Evolutionary conservation across 2,329 filamentous ascomycete species (phyloP).

Genomic region (Dactylonectria macrodidyma): DNA sequence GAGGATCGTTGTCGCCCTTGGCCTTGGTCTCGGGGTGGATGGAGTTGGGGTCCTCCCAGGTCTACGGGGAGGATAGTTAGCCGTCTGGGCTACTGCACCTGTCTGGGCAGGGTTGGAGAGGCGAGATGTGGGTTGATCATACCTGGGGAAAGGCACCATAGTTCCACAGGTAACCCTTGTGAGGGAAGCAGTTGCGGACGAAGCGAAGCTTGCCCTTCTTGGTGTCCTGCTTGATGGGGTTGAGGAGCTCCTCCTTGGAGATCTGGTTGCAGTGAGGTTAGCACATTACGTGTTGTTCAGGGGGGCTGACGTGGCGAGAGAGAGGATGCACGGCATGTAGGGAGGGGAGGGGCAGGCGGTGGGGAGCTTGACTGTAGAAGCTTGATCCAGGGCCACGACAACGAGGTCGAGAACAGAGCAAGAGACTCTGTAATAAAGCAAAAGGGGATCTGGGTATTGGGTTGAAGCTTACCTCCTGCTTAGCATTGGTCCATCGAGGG

Average conservation of each 20-base stretch:
- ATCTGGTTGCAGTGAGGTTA: constrained; percentile 73
- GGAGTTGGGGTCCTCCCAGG: constrained; percentile 98
- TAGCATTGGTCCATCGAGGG: constrained; percentile 99
- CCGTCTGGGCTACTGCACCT: constrained; percentile 11
- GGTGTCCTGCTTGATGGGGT: constrained; percentile 99
- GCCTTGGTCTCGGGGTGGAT: constrained; percentile 99
- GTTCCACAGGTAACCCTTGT: constrained; percentile 99
- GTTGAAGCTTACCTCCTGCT: constrained; percentile 85
- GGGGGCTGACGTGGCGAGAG: constrained; percentile 18
- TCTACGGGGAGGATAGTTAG: constrained; percentile 67
- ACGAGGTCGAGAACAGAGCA: constrained; percentile 3
- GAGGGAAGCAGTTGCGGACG: constrained; percentile 99
- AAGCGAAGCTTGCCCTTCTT: constrained; percentile 99
- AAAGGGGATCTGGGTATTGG: not conserved
- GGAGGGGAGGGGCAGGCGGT: constrained; percentile 30
- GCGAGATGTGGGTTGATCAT: constrained; percentile 52
- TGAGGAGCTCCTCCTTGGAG: constrained; percentile 98
- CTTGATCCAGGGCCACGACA: constrained; percentile 33
- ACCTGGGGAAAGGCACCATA: constrained; percentile 99
- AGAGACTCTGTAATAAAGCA: not conserved
- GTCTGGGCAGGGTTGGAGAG: constrained; percentile 11
- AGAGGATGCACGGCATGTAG: constrained; percentile 26
- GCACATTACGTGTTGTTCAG: constrained; percentile 27
- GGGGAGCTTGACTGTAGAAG: constrained; percentile 27
- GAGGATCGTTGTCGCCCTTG: constrained; percentile 99